Evolutionary conservation across 2,329 filamentous ascomycete genomes (phyloP).

Genomic region (Epichloe scottii): DNA sequence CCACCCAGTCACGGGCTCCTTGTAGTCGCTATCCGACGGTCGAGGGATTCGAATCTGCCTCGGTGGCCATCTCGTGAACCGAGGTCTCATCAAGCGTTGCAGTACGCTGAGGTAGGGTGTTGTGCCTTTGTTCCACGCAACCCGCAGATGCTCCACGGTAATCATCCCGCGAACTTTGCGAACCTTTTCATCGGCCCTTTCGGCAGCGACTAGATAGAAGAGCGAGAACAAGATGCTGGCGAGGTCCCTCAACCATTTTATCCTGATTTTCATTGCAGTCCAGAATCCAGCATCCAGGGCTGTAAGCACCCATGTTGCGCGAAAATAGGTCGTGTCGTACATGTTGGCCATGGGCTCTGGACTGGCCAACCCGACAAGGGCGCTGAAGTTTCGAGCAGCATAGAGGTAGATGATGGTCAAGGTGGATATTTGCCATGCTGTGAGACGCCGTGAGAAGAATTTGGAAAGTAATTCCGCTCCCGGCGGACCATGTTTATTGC

Average conservation of each 20-base stretch:
- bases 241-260: slow-evolving; percentile 69
- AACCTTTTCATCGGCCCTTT: slow-evolving; percentile 93
- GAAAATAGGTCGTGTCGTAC: slow-evolving; percentile 85
- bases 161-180: slow-evolving; percentile 75
- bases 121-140: slow-evolving; percentile 91
- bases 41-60: slow-evolving; percentile 74
- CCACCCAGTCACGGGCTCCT: slow-evolving; percentile 74
- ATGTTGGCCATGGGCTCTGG: slow-evolving; percentile 90
- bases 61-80: slow-evolving; percentile 69
- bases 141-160: slow-evolving; percentile 80
- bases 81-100: slow-evolving; percentile 60
- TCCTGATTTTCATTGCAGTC: slow-evolving; percentile 87
- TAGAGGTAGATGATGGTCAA: slow-evolving; percentile 87
- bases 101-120: slow-evolving; percentile 73
- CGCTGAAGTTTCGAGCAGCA: slow-evolving; percentile 82
- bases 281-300: slow-evolving; percentile 94
- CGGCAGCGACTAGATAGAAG: slow-evolving; percentile 87
- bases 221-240: slow-evolving; percentile 72
- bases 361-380: slow-evolving; percentile 78
- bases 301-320: slow-evolving; percentile 92
- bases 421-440: slow-evolving; percentile 80
- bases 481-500: slow-evolving; percentile 80
- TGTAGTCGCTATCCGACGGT: slow-evolving; percentile 68
- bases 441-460: slow-evolving; percentile 57
- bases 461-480: slow-evolving; percentile 57